Evolutionary conservation across 163 green algal genomes (phyloP), one percentile per base, ranked within the genome.

Genomic region (Scenedesmus sp.): DNA sequence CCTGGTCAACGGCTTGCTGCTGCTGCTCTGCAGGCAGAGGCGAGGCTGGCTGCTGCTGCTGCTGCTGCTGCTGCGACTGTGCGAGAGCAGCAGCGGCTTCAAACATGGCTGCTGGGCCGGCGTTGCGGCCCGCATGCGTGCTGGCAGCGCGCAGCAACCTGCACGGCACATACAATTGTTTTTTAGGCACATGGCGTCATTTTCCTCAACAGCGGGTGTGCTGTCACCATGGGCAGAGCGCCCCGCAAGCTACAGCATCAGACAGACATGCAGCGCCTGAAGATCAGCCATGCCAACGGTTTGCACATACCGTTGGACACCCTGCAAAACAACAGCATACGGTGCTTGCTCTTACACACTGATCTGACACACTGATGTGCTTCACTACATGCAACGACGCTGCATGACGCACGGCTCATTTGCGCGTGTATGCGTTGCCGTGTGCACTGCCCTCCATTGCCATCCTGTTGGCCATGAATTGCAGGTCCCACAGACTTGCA

Each of bases 401-500:
- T 46, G 34, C 34, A 46, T 46, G 34, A 46, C 34, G 34, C 16
- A 10, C 16, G 1, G 77, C 88, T 73, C 83, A 90, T 88, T 57
- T 89, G 34, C 73, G 70, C 10, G 55, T 55, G n/a, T 86, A 90
- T 23, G 74, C 57, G 26, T 91, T 90, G 88, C 92, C 91, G 26
- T 95, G 93, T 4, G 93, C 94, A 12, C 88, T 93, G 23, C 94
- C 93, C 82, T 96, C 94, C 83, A 89, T 81, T 0, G 91, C 91
- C 70, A 94, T 59, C 54, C 88, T 82, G 60, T 91, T 92, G 59
- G 90, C 92, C 91, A 93, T 93, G 79, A 93, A 93, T 66, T 88
- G 81, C 79, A 95, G 56, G 82, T 95, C 93, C 93, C 93, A 95
- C 52, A 91, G 67, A 34, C 88, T 92, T 23, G 88, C 88, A 46